Base-by-base conservation (phyloP, 768 basidiomycete species). In the Leccinum pellstonianum region DNA sequence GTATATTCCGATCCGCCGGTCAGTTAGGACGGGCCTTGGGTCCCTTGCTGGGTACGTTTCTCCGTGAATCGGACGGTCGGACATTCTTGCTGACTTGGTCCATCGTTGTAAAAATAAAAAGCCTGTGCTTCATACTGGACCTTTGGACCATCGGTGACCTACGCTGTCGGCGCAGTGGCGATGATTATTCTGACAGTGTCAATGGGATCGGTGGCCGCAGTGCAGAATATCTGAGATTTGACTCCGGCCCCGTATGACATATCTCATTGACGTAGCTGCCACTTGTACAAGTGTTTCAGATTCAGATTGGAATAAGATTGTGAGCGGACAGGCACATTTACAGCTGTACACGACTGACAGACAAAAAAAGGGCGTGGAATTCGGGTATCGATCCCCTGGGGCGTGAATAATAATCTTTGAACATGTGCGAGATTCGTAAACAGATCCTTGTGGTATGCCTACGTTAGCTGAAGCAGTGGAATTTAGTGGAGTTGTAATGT, bases 11-110 rank as follows among this genome's bases (percentile, higher is more conserved):
- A 55, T 95, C 92, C 7, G 85, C 90, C n/a, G 96, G 96, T 19
- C 96, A 98, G 71, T 82, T 98, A 43, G 96, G 96, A 4, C 84
- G 96, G 58, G 95, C 96, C 4, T 78, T 97, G 38, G 96, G 96
- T 0, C 96, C 96, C 5, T 72, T 98, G 5, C 77, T 95, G n/a
- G 93, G 93, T 86, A 74, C 53, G 86, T 67, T 37, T 57, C 51
- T 67, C 33, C 37, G 21, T 59, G 33, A 49, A 14, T 61, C 14
- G 46, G 21, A 52, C 29, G 19, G 14, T 33, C 1, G 33, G 14
- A 12, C 51, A 51, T 47, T 47, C 54, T 46, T 51, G 58, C 59
- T 70, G 54, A 68, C 10, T 57, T 64, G 35, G 49, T n/a, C 33
- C 3, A 52, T 52, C 41, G 29, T 61, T 19, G 63, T 29, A 35